Evolutionary conservation across 2,329 filamentous ascomycete species (phyloP).

Genomic region (Paecilomyces fulvus): DNA sequence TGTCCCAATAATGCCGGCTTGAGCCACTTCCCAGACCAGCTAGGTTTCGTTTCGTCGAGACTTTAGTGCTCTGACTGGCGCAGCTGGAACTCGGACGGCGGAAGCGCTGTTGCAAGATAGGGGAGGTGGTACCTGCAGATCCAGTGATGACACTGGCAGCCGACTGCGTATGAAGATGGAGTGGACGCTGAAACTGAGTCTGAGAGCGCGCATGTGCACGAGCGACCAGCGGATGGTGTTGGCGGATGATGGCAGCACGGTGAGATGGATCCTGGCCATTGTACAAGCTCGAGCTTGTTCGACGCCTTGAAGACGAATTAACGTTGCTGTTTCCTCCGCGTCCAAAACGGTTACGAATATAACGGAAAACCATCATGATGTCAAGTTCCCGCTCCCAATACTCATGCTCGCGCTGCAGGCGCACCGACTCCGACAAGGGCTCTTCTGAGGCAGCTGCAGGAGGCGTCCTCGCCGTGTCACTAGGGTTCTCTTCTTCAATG

Average conservation of each 20-base stretch:
- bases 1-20: conserved; percentile 84
- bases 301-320: conserved; percentile 29
- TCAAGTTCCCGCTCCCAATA: conserved; percentile 95
- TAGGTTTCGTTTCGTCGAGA: conserved; percentile 52
- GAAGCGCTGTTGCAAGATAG: conserved; percentile 37
- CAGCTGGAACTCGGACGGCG: conserved; percentile 56
- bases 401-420: conserved; percentile 51
- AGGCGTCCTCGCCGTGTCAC: conserved; percentile 4
- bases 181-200: conserved; percentile 45
- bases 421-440: conserved; percentile 29
- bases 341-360: conserved; percentile 66
- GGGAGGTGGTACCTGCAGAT: conserved; percentile 18
- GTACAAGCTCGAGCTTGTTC: conserved; percentile 34
- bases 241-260: conserved; percentile 73
- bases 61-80: conserved; percentile 77
- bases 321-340: conserved; percentile 37
- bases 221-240: conserved; percentile 79
- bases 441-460: conserved; percentile 14
- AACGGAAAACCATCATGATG: conserved; percentile 83
- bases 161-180: conserved; percentile 7
- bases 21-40: conserved; percentile 53
- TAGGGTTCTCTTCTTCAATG: conserved; percentile 50
- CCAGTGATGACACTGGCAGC: conserved; percentile 9
- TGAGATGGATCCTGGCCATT: conserved; percentile 57
- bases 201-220: conserved; percentile 38